Base-by-base conservation (phyloP, 2,329 filamentous ascomycete species). In the Phyllosticta citribraziliensis region DNA sequence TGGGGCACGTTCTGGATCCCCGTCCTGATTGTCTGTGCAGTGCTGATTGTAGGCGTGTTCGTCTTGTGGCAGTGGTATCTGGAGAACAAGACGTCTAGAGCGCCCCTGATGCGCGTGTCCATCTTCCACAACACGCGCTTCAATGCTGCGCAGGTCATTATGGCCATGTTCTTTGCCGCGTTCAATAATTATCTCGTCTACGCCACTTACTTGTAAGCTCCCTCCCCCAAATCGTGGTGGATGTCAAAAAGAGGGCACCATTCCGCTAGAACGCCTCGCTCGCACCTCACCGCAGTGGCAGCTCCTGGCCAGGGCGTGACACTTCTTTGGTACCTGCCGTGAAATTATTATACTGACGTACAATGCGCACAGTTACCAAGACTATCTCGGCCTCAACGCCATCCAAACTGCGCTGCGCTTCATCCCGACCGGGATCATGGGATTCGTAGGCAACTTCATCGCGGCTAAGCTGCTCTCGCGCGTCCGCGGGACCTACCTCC, bases 121-220 rank as follows among this genome's bases (percentile, higher is more conserved):
- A 78, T 87, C 47, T 89, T 88, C 71, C 74, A 75, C 51, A 86
- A 81, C 68, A 70, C 73, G 5, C 79, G 78, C 6, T 88, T 89
- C 68, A 81, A 79, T 35, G 82, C 84, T 6, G 85, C 84, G 17
- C 84, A 88, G 76, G 68, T 80, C 33, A 83, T 87, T 66, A 87
- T 88, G 81, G 78, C 78, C 0, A 70, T 88, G 1, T 88, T 88
- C 74, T 88, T 86, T 67, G 80, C 82, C 19, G 77, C 79, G 1
- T 89, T 89, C 74, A 88, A 87, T 73, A 85, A 86, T 70, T 88
- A 81, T 65, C 73, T 88, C 50, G 77, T 89, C 63, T 88, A 82
- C 66, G 81, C 84, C 1, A 89, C 87, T 4, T 89, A 86, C 71
- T 88, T 83, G 70, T 66, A 63, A 35, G 62, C 60, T 52, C n/a